Conservation (phyloP, 441 rosid genomes). For the Metrosideros polymorpha region DNA sequence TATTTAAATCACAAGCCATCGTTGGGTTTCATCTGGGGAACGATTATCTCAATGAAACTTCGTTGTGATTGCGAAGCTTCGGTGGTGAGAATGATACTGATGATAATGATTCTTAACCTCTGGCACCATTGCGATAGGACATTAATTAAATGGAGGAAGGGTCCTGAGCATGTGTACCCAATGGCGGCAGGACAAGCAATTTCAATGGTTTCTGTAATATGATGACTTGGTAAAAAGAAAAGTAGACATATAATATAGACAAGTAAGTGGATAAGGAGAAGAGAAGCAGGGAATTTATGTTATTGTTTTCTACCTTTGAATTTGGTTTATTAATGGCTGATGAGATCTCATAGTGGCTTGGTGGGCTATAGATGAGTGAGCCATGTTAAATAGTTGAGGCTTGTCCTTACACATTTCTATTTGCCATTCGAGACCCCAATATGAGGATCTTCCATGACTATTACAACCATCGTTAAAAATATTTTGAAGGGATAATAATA, state of each 20-base stretch:
- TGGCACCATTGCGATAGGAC: neutral
- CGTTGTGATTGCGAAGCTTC: neutral
- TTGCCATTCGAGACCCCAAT: neutral
- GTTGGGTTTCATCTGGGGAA: neutral
- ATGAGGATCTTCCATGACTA: neutral
- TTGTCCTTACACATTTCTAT: neutral
- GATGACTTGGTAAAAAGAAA: neutral
- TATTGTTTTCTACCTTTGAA: neutral
- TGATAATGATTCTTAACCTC: neutral
- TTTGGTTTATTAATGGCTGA: neutral
- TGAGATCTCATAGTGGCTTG: neutral
- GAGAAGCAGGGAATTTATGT: neutral
- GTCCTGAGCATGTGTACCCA: neutral
- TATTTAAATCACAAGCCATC: neutral
- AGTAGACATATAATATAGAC: no score
- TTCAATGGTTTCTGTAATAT: neutral
- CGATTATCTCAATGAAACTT: neutral
- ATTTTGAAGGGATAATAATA: neutral
- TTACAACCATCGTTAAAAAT: neutral
- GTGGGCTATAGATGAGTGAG: neutral
- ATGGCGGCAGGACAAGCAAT: neutral
- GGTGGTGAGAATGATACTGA: no score
- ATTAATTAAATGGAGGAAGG: neutral
- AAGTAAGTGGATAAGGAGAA: neutral
- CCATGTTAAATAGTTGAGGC: neutral